Conservation (phyloP, 2,329 filamentous ascomycete genomes). For the Trichoderma semiorbis region DNA sequence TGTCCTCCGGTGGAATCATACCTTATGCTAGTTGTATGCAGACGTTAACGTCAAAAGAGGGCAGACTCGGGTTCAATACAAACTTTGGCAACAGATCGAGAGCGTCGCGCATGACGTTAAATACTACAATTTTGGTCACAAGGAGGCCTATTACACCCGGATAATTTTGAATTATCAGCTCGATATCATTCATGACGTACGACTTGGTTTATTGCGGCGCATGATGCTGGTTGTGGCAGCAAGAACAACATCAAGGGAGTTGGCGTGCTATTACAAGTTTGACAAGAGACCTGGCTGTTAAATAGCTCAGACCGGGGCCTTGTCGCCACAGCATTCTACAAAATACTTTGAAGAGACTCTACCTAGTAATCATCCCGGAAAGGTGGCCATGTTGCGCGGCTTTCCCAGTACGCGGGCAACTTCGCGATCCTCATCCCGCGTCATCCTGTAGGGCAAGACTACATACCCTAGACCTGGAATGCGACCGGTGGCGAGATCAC, state of each 20-base stretch:
- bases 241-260: neutral
- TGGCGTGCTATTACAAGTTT: neutral
- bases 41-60: neutral
- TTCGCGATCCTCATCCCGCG: neutral
- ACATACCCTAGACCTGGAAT: neutral
- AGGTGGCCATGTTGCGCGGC: neutral
- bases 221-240: neutral
- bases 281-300: rapidly evolving
- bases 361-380: too few relatives aligned
- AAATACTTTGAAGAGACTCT: neutral
- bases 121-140: too few relatives aligned
- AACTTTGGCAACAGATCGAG: neutral
- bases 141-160: too few relatives aligned
- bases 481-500: neutral
- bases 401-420: neutral
- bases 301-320: rapidly evolving
- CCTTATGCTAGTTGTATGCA: neutral
- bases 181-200: neutral
- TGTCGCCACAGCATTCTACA: neutral
- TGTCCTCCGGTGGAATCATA: neutral
- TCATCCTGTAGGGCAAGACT: neutral
- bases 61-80: neutral
- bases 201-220: neutral
- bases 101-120: neutral
- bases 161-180: too few relatives aligned